A percentile compares a stretch with the other conserved stretches of the same genome.
These are phyloP conservation scores for Curvularia sp. DNA, from an alignment of 2,329 filamentous ascomycete species.

Conservation along the genomic window DNA sequence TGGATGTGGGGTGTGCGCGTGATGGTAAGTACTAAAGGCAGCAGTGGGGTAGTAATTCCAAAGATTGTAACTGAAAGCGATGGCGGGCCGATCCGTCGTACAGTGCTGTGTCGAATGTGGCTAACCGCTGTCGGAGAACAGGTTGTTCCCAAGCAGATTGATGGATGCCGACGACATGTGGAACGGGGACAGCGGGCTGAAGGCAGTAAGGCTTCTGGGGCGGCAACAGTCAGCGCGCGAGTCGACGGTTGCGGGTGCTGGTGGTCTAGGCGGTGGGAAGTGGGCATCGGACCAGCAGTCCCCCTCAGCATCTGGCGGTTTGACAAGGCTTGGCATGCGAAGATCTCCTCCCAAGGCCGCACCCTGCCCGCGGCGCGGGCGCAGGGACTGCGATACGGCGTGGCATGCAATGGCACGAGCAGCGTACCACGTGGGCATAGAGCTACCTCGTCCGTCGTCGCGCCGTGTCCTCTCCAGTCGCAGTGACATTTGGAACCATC, in stretches of 20 bases:
- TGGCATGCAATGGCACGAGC: not conserved
- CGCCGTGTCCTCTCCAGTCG: not conserved
- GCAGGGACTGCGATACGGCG: conserved; percentile 1
- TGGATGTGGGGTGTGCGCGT: conserved; percentile 30
- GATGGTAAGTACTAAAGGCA: conserved; percentile 26
- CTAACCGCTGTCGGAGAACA: conserved; percentile 50
- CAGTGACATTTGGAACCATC: not conserved
- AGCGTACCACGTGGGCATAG: not conserved
- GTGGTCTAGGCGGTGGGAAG: conserved; percentile 27
- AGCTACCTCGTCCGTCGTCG: not conserved
- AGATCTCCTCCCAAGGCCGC: conserved; percentile 7
- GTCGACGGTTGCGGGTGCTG: conserved; percentile 40
- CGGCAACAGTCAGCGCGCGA: conserved; percentile 44
- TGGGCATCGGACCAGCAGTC: conserved; percentile 16
- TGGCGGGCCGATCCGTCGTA: conserved; percentile 34
- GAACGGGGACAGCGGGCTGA: conserved; percentile 31
- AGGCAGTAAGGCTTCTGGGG: conserved; percentile 26
- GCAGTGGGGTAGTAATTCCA: conserved; percentile 38
- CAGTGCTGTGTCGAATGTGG: conserved; percentile 14
- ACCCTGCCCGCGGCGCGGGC: conserved; percentile 9
- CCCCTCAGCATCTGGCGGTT: conserved; percentile 27
- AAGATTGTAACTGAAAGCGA: conserved; percentile 30
- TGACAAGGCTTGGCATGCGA: conserved; percentile 26
- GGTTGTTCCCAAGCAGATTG: conserved; percentile 43
- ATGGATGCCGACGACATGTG: conserved; percentile 47